Conservation (phyloP, 441 rosid species). For the Pelargonium fulgidum region DNA sequence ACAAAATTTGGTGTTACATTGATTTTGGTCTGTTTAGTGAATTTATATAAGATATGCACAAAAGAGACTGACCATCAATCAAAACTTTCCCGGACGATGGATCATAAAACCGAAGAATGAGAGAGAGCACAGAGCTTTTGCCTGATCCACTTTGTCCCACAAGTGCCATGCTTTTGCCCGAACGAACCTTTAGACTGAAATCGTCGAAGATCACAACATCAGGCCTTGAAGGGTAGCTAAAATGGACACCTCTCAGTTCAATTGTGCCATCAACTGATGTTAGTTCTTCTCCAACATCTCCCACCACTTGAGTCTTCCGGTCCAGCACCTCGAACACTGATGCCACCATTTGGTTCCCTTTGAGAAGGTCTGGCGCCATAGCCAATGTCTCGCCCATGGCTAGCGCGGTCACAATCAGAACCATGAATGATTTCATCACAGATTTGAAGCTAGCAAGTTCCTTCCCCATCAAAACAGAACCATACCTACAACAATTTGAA, state of each 20-base stretch:
- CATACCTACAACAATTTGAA: conserved; percentile 51
- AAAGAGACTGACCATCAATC: conserved; percentile 52
- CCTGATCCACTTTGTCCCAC: conserved; percentile 99
- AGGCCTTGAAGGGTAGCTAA: conserved; percentile 88
- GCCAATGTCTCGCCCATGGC: conserved; percentile 67
- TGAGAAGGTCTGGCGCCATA: conserved; percentile 45
- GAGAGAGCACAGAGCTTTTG: conserved; percentile 86
- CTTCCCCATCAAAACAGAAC: conserved; percentile 85
- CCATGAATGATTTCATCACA: conserved; percentile 91
- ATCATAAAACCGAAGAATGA: conserved; percentile 77
- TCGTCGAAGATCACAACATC: conserved; percentile 82
- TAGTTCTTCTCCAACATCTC: conserved; percentile 77
- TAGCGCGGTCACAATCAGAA: conserved; percentile 70
- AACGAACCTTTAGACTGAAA: conserved; percentile 76
- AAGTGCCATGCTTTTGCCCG: conserved; percentile 92
- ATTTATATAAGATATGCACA: too few species aligned
- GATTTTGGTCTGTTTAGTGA: neutral
- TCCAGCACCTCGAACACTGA: conserved; percentile 94
- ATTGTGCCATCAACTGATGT: conserved; percentile 88
- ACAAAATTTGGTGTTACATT: neutral
- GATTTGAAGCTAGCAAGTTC: conserved; percentile 68
- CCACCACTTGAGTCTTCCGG: conserved; percentile 95
- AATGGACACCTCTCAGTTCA: conserved; percentile 90
- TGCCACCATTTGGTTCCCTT: conserved; percentile 42
- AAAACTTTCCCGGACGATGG: conserved; percentile 82